Conservation (phyloP, 768 basidiomycete genomes). For the Nidularia sp. region DNA sequence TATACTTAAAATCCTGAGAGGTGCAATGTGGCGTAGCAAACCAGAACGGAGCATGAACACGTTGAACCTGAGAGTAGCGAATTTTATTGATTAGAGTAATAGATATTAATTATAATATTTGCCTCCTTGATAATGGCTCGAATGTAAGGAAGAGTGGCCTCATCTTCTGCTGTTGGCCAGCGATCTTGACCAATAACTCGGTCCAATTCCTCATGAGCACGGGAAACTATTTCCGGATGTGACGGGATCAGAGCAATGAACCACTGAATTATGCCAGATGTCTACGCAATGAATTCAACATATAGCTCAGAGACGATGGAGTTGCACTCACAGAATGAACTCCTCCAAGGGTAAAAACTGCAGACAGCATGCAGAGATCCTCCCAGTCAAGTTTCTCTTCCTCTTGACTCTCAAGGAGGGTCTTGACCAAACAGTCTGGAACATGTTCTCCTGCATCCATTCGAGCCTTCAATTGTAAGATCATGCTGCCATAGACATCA, state of each 20-base stretch:
- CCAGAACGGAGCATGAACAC: slow-evolving; percentile 32
- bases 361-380: slow-evolving; percentile 34
- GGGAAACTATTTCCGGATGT: slow-evolving; percentile 20
- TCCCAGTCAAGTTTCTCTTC: slow-evolving; percentile 30
- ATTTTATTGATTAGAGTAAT: neutral
- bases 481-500: slow-evolving; percentile 30
- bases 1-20: slow-evolving; percentile 32
- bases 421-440: slow-evolving; percentile 40
- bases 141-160: slow-evolving; percentile 21
- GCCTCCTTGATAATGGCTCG: slow-evolving; percentile 19
- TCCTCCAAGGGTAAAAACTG: slow-evolving; percentile 39
- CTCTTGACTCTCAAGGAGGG: slow-evolving; percentile 24
- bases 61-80: slow-evolving; percentile 20
- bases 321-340: slow-evolving; percentile 27
- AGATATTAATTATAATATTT: neutral
- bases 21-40: slow-evolving; percentile 31
- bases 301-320: neutral
- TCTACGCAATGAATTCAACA: slow-evolving; percentile 11
- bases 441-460: slow-evolving; percentile 30
- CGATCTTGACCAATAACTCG: slow-evolving; percentile 16
- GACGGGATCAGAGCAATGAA: slow-evolving; percentile 25
- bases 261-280: slow-evolving; percentile 28
- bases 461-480: slow-evolving; percentile 27
- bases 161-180: slow-evolving; percentile 23
- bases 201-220: slow-evolving; percentile 23